Evolutionary conservation across 352 stramenopile genomes (phyloP).

Genomic region (Globisporangium spiculum): DNA sequence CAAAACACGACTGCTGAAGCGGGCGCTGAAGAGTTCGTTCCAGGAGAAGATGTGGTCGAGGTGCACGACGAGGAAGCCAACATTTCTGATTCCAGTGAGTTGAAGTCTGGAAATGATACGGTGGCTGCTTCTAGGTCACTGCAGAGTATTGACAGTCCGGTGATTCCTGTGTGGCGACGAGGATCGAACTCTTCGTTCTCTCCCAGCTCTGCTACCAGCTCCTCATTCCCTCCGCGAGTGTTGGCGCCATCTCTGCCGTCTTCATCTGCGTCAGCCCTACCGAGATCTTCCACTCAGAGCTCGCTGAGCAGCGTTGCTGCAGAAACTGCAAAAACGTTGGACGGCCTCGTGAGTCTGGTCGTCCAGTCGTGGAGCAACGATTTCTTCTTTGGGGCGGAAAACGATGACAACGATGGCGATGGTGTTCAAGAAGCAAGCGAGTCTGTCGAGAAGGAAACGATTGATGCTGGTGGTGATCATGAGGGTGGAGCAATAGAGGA

Average conservation of each 20-base stretch:
- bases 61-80: too few relatives aligned
- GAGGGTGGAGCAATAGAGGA: neutral
- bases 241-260: neutral
- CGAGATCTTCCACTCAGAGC: neutral
- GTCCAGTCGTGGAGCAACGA: conserved; percentile 20
- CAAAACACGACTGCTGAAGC: neutral
- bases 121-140: neutral
- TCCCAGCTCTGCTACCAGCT: neutral
- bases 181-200: neutral
- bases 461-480: neutral
- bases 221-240: neutral
- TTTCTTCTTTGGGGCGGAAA: conserved; percentile 5
- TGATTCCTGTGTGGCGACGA: conserved; percentile 2
- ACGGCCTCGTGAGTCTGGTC: conserved; percentile 21
- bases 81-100: neutral
- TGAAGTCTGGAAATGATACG: neutral
- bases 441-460: neutral
- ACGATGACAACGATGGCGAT: neutral
- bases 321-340: conserved; percentile 17
- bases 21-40: neutral
- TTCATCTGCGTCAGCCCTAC: neutral
- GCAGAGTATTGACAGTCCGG: conserved; percentile 1
- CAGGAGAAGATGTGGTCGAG: neutral
- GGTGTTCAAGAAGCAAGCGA: neutral
- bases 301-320: conserved; percentile 9